Evolutionary conservation across 441 rosid genomes (phyloP), one percentile per base, ranked within the genome.

Genomic region (Macaranga tanarius): DNA sequence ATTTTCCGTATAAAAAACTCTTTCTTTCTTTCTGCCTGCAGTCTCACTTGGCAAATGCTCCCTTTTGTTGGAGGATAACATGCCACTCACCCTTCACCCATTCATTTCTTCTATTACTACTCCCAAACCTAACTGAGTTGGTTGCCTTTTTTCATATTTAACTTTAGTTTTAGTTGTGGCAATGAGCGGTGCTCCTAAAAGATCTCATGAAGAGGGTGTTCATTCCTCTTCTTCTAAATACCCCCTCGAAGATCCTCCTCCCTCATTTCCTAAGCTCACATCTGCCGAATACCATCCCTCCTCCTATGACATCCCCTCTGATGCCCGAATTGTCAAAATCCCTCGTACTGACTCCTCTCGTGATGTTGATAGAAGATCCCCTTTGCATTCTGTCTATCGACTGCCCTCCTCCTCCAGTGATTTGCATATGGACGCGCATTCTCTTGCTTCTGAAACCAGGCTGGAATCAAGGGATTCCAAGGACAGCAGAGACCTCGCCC

Each of bases 181-280:
- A 38, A 95, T 95, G 99, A 95, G 98, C 71, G 87, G 90, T 77
- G 86, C 86, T 69, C 95, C 99, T 15, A 95, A 93, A 84, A 85
- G 97, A 88, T 76, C 91, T 73, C 95, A 87, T 28, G 98, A 96
- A 67, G 98, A 93, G 66, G 91, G 84, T 72, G 83, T 82, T 75
- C 89, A 89, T 79, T 79, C 95, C 59, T 81, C 97, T 73, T 86
- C 95, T 61, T 79, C 86, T 0, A 93, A 93, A 75, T 89, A 85
- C 76, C 87, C 90, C 8, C 92, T 88, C 58, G 99, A 95, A 5
- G 97, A 91, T 69, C 55, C 83, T 0, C 82, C 83, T 0, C 82
- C 88, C 62, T 66, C 84, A 52, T 88, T 88, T 73, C 89, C 98
- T 62, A 92, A 88, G 84, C 62, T 90, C 63, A 66, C 90, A 20